Conservation (phyloP, 108 stramenopile species). For the Nitzschia palea region DNA sequence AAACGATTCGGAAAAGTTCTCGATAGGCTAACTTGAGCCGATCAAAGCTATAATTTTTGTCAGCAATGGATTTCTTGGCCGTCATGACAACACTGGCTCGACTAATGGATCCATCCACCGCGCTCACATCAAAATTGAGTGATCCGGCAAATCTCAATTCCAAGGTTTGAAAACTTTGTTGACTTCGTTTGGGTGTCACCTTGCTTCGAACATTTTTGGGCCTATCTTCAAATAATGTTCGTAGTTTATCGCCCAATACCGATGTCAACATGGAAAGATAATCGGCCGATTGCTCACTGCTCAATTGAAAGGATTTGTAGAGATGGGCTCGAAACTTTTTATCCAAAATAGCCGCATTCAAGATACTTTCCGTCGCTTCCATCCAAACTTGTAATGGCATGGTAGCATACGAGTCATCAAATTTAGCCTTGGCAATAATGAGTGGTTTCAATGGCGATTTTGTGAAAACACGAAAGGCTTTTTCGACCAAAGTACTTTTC, state of each 20-base stretch:
- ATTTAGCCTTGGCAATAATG: neutral
- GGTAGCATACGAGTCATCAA: slow-evolving; percentile 1
- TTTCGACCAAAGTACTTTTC: neutral
- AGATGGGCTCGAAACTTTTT: neutral
- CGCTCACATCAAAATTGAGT: neutral
- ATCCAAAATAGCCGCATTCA: neutral
- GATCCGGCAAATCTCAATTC: neutral
- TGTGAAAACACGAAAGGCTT: neutral
- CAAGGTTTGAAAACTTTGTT: neutral
- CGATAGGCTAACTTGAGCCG: slow-evolving; percentile 9
- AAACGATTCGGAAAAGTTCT: slow-evolving; percentile 1
- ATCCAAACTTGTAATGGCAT: neutral
- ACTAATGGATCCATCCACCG: neutral
- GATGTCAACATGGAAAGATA: slow-evolving; percentile 3
- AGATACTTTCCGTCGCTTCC: neutral
- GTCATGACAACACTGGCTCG: neutral
- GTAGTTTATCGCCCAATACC: neutral
- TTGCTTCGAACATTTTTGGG: neutral
- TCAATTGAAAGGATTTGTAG: slow-evolving; percentile 3
- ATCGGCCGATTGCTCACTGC: neutral
- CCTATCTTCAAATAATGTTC: neutral
- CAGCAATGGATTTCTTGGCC: neutral
- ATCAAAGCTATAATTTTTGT: neutral
- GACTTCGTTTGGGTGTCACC: neutral
- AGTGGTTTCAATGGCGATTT: neutral